Evolutionary conservation across 2,329 filamentous ascomycete genomes (phyloP).

Genomic region (Colletotrichum sidae): DNA sequence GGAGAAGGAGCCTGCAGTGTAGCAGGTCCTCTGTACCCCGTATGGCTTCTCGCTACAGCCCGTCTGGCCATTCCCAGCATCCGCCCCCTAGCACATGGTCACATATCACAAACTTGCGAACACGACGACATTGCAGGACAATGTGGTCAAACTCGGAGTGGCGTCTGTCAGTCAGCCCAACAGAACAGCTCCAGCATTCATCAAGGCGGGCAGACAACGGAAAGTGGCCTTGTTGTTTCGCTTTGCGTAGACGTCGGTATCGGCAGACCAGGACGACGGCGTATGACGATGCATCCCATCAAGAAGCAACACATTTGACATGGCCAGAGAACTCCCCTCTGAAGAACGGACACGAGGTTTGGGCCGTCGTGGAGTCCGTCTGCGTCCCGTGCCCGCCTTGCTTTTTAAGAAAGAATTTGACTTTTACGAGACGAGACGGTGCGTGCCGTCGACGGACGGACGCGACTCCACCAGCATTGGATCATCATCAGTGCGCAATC

Average conservation of each 20-base stretch:
- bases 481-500: constrained; percentile 29
- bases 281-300: constrained; percentile 1
- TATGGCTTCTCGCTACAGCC: no score
- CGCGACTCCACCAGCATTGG: constrained; percentile 25
- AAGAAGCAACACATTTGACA: constrained; percentile 9
- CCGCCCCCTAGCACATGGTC: constrained; percentile 6
- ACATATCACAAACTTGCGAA: constrained; percentile 12
- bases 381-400: constrained; percentile 17
- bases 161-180: neutral
- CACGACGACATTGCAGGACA: neutral
- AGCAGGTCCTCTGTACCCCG: neutral
- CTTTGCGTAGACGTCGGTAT: neutral
- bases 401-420: constrained; percentile 17
- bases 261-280: neutral
- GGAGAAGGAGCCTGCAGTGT: neutral
- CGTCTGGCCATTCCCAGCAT: neutral
- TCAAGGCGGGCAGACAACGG: neutral
- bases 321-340: no score
- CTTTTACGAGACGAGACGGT: constrained; percentile 36
- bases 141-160: neutral
- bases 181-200: neutral
- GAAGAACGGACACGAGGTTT: constrained; percentile 23
- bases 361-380: constrained; percentile 28
- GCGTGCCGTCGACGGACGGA: constrained; percentile 32
- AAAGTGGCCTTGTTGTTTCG: neutral